Base-by-base conservation (phyloP, 1,139 yeast species). In the Candida sp. region DNA sequence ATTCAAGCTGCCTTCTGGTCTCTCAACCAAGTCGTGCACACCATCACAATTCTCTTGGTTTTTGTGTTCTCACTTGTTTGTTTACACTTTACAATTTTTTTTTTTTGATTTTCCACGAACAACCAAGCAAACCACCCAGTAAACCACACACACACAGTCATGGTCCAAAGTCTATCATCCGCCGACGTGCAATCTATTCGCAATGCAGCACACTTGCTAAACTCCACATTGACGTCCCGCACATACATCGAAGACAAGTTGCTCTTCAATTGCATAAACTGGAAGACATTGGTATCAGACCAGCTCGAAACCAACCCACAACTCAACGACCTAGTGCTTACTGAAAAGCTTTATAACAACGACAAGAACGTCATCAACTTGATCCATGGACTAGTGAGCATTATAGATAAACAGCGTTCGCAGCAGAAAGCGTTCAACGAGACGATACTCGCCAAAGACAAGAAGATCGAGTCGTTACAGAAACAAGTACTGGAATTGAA, bases 331-430 rank as follows among this genome's bases (percentile, higher is more conserved):
- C 49, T 69, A 31, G 46, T 50, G 35, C 47, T 71, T 26, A 69
- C 75, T 2, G 74, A 72, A 25, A 54, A 57, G n/a, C 50, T 76
- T 17, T 76, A 68, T 54, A 66, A 72, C 49, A 78, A 79, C 57
- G 83, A 78, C 58, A 73, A 77, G 55, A 70, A 73, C 47, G 61
- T 70, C 28, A 73, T 79, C 31, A 77, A 78, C 55, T 70, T 75
- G 41, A 68, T 79, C 2, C 76, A 77, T 54, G 70, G 78, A 3
- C 62, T 79, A 6, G 55, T 75, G 3, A 72, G 70, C 49, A 69
- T 76, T 5, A 64, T 77, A 1, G 83, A 78, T 44, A 62, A 78
- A 35, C 67, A 69, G 51, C 66, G 78, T 37, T 61, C 56, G 3
- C 80, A 74, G 46, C 74, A 70, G 47, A 67, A 63, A 43, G 54